Evolutionary conservation across 352 stramenopile genomes (phyloP).

Genomic region (Globisporangium okanoganense): DNA sequence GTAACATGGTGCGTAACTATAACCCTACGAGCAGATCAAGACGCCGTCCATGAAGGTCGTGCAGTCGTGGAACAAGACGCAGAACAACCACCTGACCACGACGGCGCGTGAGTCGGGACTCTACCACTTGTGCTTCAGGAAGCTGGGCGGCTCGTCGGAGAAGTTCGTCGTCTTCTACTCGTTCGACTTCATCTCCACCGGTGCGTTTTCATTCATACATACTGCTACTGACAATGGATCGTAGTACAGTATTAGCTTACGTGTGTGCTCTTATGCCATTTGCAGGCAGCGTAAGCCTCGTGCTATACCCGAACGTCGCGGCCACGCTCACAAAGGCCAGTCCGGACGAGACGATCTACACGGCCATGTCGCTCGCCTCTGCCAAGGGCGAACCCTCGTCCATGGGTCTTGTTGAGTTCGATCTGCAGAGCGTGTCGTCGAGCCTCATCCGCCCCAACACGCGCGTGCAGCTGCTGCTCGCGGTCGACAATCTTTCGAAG

Average conservation of each 20-base stretch:
- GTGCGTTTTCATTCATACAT: neutral
- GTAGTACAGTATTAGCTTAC: neutral
- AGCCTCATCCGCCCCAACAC: slow-evolving; percentile 64
- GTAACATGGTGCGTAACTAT: no score
- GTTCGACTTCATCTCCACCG: slow-evolving; percentile 79
- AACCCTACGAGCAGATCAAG: slow-evolving; percentile 32
- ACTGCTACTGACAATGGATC: neutral
- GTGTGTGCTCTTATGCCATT: neutral
- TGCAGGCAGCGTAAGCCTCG: slow-evolving; percentile 39
- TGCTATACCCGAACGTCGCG: slow-evolving; percentile 57
- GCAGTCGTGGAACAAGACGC: slow-evolving; percentile 51
- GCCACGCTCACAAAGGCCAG: slow-evolving; percentile 48
- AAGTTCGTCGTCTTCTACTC: slow-evolving; percentile 70
- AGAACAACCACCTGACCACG: slow-evolving; percentile 50
- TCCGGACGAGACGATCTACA: slow-evolving; percentile 46
- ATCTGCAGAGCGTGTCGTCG: slow-evolving; percentile 54
- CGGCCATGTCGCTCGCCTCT: slow-evolving; percentile 50
- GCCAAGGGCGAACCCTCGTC: slow-evolving; percentile 35
- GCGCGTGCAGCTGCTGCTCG: slow-evolving; percentile 65
- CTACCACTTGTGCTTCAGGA: slow-evolving; percentile 77
- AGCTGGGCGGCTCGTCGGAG: slow-evolving; percentile 50
- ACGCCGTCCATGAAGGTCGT: slow-evolving; percentile 49
- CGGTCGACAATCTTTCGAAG: slow-evolving; percentile 51
- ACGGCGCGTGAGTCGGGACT: slow-evolving; percentile 70
- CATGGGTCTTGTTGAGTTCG: slow-evolving; percentile 70